Evolutionary conservation across 371 early-diverging fungal species (phyloP), one percentile per base, ranked within the genome.

Genomic region (Actinomucor elegans): DNA sequence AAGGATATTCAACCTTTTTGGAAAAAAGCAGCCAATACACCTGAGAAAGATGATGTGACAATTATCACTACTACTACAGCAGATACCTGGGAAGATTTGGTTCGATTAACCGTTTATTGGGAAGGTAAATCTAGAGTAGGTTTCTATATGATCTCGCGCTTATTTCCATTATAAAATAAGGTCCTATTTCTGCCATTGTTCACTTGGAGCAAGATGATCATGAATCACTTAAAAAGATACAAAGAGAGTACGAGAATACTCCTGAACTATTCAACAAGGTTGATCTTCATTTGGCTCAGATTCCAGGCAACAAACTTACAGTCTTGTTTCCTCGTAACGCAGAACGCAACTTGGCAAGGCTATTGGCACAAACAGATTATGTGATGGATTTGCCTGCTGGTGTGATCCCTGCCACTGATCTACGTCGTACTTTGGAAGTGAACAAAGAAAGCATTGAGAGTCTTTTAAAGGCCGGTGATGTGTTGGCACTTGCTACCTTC

Each of bases 321-420:
- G 69, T 75, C 2, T 48, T 68, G 4, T 51, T 78, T 15, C 64
- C 75, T 20, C 73, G 71, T 33, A 78, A 78, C 37, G 70, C 73
- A 11, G 73, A 75, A 35, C 71, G 79, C n/a, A 78, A 78, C 33
- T 43, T 78, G 50, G 79, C 79, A 11, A 54, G 79, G 15, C 31
- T 78, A 34, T 69, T 72, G 38, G 65, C 79, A 2, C 65, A 59
- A 10, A 71, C 73, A 2, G 69, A 71, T 14, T 75, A 59, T 32
- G 48, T 75, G 2, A 52, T 63, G 55, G 75, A 73, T 34, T 55
- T 75, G 35, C 69, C 75, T 8, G 41, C 63, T 23, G 55, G 67
- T 38, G 59, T 69, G 6, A 58, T 78, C 3, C 75, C 75, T 8
- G 73, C 67, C 14, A 68, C 75, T 12, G 66, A 71, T 41, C 33